Evolutionary conservation across 192 early-diverging fungal genomes (phyloP), one percentile per base, ranked within the genome.

Genomic region (Ramicandelaber brevisporus): DNA sequence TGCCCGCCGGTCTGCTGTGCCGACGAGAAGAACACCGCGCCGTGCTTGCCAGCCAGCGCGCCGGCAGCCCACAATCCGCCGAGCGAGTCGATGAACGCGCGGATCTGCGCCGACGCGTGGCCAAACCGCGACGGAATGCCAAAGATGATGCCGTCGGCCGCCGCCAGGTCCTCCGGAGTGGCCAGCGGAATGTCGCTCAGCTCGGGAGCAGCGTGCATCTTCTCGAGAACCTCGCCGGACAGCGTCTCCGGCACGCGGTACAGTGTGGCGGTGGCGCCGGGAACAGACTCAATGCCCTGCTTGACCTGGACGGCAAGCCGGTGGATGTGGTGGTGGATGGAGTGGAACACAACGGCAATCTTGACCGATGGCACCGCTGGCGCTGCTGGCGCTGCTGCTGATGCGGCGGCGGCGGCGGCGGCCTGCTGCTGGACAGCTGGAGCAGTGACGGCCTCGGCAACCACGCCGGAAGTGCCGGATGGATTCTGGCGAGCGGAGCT

Each of bases 1-100:
- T 78, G 73, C 11, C 80, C 80, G 30, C 78, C 78, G 43, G 73
- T 67, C 53, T 73, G 72, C 26, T 62, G 55, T 4, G 51, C 67
- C 5, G 76, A 78, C 19, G 74, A 71, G 27, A 61, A 66, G 57
- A 86, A 82, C 24, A 56, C 43, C 14, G 65, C 78, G 3, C 53
- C 76, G 24, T 63, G 60, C 61, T 81, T 85, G 16, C 65, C 70
- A 11, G 46, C 42, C 26, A 81, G 50, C 1, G 65, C 63, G 16
- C 59, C 57, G 24, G 33, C 49, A 10, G 29, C 21, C 57, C 56
- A 60, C 26, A 73, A 50, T n/a, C 46, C 39, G 10, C 70, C 69
- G 3, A 65, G 70, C 2, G 58, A 35, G 45, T 72, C 69, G 36
- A 55, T 57, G 61, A 69, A 70, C 23, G 69, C 35, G 58, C 75